Evolutionary conservation across 495 filamentous ascomycete species (phyloP), one percentile per base, ranked within the genome.

Genomic region (Eremomyces bilateralis): DNA sequence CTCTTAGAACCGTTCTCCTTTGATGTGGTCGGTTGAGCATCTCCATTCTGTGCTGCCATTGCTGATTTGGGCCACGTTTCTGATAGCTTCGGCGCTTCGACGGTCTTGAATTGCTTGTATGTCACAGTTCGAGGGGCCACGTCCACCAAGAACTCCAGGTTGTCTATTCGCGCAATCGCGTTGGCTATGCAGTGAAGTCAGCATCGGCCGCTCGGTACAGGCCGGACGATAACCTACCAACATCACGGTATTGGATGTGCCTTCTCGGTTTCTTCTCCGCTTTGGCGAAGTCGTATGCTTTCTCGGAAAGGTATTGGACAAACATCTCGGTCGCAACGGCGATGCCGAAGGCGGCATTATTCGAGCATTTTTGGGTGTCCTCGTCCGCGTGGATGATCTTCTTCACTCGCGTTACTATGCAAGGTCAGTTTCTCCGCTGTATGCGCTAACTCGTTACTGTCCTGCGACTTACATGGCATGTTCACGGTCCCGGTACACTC

Each of bases 241-340:
- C 62, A 54, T 97, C 88, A 52, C 78, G 82, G 64, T 97, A 97
- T 53, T 95, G 90, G 43, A 97, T 73, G 37, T 84, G 92, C 42
- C 85, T 73, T 25, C 88, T 67, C 19, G 84, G 85, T 53, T 94
- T 94, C 36, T 75, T 64, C 51, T 94, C 88, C 3, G 80, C 65
- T 41, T 82, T 83, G 38, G 88, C 77, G 50, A 91, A 78, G 47
- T 81, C 82, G 45, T 91, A 68, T 19, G 70, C 77, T 57, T 91
- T 79, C 39, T 73, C 68, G 18, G 80, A 73, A 21, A 97, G 65
- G 50, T 94, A 74, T 49, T 91, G 80, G 42, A 97, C 77, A 63
- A 97, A 97, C 71, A 93, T 73, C 55, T 95, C 88, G 8, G 88
- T 81, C 34, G 88, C 88, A 35, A 91, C 64, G 10, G 84, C 82